Evolutionary conservation across 305 asterid genomes (phyloP), one percentile per base, ranked within the genome.

Genomic region (Solanum hybrid): DNA sequence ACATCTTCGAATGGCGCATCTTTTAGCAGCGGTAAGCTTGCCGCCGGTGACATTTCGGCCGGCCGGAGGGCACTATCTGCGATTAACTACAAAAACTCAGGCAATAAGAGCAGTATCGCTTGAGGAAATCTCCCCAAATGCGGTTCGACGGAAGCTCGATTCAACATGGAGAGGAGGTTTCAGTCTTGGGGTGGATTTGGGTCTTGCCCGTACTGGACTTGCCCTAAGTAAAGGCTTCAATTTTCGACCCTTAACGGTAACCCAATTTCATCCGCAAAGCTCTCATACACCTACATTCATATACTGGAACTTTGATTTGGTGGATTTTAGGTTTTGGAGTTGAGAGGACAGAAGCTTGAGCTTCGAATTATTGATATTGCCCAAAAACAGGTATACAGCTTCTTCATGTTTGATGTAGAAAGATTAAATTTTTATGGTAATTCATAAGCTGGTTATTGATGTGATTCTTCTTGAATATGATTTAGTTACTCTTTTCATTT

Each of bases 141-240:
- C 93, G 75, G 72, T 93, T 34, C 94, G 94, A 64, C 93, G 94
- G 90, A 94, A 94, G 91, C 93, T 91, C 4, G 94, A 95, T 71
- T 90, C 98, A 6, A 89, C 92, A 71, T 95, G 96, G 98, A 94
- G 97, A 87, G 96, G 98, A 64, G 98, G 99, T 4, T 97, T 97
- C 93, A 97, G 99, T 92, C 93, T 97, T 29, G 98, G 98, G 32
- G 94, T 95, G 7, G 98, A 96, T 86, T 91, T 94, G 94, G 99
- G 99, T 45, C 79, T 93, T 86, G 92, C 96, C 71, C 96, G 98
- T 34, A 96, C 99, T 10, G 99, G 98, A 64, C 91, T 97, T 36
- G 97, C 99, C 79, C 88, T 97, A 42, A 96, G 99, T 94, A 97
- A 96, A 93, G 99, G 98, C 92, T 95, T 93, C 94, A 79, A 93